Evolutionary conservation across 371 early-diverging fungal species (phyloP).

Genomic region (Fennellomyces sp.): DNA sequence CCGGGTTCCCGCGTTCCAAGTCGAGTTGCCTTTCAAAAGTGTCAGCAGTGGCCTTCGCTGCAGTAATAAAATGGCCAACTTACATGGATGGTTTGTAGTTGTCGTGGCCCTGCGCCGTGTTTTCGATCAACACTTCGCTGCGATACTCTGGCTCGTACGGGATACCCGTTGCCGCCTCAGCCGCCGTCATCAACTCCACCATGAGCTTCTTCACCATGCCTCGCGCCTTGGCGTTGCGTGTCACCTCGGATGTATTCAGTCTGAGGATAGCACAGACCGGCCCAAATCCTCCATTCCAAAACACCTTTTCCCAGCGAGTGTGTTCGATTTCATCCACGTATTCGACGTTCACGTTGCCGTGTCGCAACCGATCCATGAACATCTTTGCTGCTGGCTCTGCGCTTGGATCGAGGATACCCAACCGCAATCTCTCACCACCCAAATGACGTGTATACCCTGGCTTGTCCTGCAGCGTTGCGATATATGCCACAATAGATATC

Average conservation of each 20-base stretch:
- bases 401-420: slow-evolving; percentile 25
- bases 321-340: slow-evolving; percentile 63
- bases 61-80: background rate
- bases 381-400: slow-evolving; percentile 19
- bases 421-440: slow-evolving; percentile 28
- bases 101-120: slow-evolving; percentile 35
- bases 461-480: slow-evolving; percentile 68
- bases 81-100: slow-evolving; percentile 71
- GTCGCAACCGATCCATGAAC: slow-evolving; percentile 39
- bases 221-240: slow-evolving; percentile 52
- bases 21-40: slow-evolving; percentile 41
- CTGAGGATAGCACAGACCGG: slow-evolving; percentile 72
- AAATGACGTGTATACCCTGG: slow-evolving; percentile 59
- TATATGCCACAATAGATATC: slow-evolving; percentile 74
- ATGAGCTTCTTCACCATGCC: slow-evolving; percentile 56
- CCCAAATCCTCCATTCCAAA: slow-evolving; percentile 84
- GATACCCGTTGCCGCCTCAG: slow-evolving; percentile 52
- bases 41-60: background rate
- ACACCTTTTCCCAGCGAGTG: slow-evolving; percentile 80
- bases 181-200: slow-evolving; percentile 58
- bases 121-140: slow-evolving; percentile 44
- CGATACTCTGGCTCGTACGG: slow-evolving; percentile 43
- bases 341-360: slow-evolving; percentile 51
- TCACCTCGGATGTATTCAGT: slow-evolving; percentile 64
- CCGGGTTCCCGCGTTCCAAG: slow-evolving; percentile 55